These are phyloP conservation scores for Pichia sp. DNA, from an alignment of 1,139 yeast species.

Conservation along the genomic window DNA sequence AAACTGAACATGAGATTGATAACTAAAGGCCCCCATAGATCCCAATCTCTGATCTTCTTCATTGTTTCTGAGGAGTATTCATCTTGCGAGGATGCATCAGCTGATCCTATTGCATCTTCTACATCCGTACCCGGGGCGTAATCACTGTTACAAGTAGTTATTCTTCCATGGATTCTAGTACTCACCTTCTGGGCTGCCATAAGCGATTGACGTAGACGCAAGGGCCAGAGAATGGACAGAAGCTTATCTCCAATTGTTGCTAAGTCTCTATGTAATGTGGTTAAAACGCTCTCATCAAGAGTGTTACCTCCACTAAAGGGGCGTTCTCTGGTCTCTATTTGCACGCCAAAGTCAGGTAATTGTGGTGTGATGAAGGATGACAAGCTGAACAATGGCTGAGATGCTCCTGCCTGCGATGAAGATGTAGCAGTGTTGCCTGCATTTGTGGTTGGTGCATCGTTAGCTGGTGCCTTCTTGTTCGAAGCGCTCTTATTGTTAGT, in stretches of 20 bases:
- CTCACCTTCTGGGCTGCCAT: constrained; percentile 26
- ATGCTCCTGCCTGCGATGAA: not conserved
- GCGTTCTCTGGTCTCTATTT: constrained; percentile 50
- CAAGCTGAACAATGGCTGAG: constrained; percentile 20
- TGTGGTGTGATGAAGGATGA: constrained; percentile 32
- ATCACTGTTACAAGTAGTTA: not conserved
- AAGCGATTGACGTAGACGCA: constrained; percentile 24
- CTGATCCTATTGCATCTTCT: constrained; percentile 25
- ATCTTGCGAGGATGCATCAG: constrained; percentile 1
- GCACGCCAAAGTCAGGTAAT: constrained; percentile 18
- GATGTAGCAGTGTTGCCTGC: no score
- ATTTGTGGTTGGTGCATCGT: no score
- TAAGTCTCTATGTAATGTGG: constrained; percentile 63
- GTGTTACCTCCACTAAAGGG: constrained; percentile 82
- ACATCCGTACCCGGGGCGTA: constrained; percentile 17
- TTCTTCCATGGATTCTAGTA: constrained; percentile 22
- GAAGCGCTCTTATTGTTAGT: constrained; percentile 1
- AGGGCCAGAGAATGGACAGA: constrained; percentile 67
- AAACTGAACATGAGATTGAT: constrained; percentile 62
- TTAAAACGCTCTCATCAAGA: constrained; percentile 71
- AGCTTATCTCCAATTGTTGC: constrained; percentile 58
- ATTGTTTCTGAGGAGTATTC: constrained; percentile 28
- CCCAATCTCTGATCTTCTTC: constrained; percentile 59
- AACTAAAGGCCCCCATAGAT: constrained; percentile 82
- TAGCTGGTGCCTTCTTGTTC: no score